Base-by-base conservation (phyloP, 2,329 filamentous ascomycete genomes). In the Elsinoe necatrix region DNA sequence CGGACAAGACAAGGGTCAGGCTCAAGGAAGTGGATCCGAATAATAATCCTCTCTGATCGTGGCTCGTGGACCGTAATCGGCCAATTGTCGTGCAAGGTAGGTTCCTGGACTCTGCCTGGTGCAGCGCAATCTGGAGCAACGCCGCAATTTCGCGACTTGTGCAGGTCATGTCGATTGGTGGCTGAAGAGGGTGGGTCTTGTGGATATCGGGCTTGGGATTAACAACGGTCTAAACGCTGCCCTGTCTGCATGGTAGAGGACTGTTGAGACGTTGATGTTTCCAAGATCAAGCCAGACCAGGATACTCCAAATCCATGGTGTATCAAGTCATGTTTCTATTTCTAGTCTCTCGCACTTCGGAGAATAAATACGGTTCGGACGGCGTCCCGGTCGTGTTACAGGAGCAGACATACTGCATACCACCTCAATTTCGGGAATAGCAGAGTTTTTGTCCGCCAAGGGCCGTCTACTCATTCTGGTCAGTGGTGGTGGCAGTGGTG, bases 41-140 rank as follows among this genome's bases (percentile, higher is more conserved):
- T 37, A 9, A 23, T 52, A n/a, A n/a, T n/a, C n/a, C n/a, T 31
- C 31, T 52, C 48, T 52, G 48, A 52, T 52, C 48, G 48, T 31
- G 48, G 48, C 31, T 52, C 31, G 18, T 52, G 20, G 20, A 52
- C 48, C 48, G 48, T 34, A 45, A 37, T 52, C 48, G 48, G 48
- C 48, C 25, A 34, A 16, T 3, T 5, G 20, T 21, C 25, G 20
- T 45, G 41, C 41, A 45, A 45, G 41, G 21, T 20, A 45, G 20
- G 23, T 45, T 20, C 11, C 12, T 25, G 20, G 41, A 25, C 25
- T 20, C 6, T 45, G 20, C 41, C 41, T 45, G 41, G 41, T 45
- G 41, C 41, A 37, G 41, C 41, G 41, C 41, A 52, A 52, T 52
- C 48, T 52, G 48, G 48, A 52, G 48, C 48, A 52, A 45, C 41